These are phyloP conservation scores for Ophiocordyceps camponoti-rufipedis DNA, from an alignment of 2,329 filamentous ascomycete species.

Conservation along the genomic window DNA sequence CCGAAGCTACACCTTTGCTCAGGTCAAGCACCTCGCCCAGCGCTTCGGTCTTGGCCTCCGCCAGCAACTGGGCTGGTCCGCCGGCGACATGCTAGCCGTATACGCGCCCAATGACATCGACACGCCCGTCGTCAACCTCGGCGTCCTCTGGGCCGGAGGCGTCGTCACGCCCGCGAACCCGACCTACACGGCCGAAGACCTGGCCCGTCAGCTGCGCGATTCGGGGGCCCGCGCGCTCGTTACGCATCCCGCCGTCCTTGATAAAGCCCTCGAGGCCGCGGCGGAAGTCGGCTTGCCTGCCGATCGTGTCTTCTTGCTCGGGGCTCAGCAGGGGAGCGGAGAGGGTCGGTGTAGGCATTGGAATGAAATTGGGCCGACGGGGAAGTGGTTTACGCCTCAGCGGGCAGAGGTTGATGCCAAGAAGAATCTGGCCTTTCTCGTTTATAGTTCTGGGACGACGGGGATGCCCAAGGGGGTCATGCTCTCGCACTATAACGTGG, in stretches of 20 bases:
- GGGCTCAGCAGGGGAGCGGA: constrained; percentile 49
- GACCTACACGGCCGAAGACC: constrained; percentile 65
- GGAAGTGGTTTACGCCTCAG: constrained; percentile 30
- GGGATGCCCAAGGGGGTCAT: constrained; percentile 84
- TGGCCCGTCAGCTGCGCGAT: constrained; percentile 70
- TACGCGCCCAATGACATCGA: constrained; percentile 81
- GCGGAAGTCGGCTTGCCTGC: constrained; percentile 49
- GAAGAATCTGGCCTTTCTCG: constrained; percentile 65
- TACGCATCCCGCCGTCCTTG: constrained; percentile 52
- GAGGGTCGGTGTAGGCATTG: constrained; percentile 47
- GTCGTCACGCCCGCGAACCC: constrained; percentile 76
- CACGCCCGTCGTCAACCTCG: constrained; percentile 59
- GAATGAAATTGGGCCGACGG: constrained; percentile 44
- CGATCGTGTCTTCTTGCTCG: constrained; percentile 59
- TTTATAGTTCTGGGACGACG: constrained; percentile 82
- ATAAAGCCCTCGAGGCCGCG: constrained; percentile 49
- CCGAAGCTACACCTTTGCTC: constrained; percentile 48
- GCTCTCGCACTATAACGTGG: constrained; percentile 67
- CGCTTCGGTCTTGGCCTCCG: constrained; percentile 70
- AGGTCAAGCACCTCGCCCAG: constrained; percentile 45
- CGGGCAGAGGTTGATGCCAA: constrained; percentile 45
- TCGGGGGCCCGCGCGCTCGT: constrained; percentile 55
- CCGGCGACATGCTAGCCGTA: constrained; percentile 65
- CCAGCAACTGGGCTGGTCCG: constrained; percentile 58
- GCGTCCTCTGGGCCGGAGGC: constrained; percentile 68